Percentiles rank a stretch among this genome's conserved stretches.
Evolutionary conservation across 805 yeast species (phyloP).

Genomic region (Wickerhamomyces silvicola): DNA sequence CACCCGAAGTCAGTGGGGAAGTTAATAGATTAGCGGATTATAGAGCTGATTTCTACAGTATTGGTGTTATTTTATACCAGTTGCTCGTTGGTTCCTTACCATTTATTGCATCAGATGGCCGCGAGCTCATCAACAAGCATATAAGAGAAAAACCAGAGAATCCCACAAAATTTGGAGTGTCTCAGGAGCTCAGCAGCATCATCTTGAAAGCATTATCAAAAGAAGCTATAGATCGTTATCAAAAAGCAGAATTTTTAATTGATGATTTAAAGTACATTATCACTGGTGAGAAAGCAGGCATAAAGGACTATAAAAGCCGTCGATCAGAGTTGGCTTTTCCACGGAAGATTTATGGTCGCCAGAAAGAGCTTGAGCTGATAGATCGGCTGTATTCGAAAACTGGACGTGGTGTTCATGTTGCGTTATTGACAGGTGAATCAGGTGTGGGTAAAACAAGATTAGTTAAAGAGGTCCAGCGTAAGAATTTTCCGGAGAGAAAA

Average conservation of each 20-base stretch:
- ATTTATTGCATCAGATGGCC: slow-evolving; percentile 33
- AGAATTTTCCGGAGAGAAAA: slow-evolving; percentile 26
- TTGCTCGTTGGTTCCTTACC: slow-evolving; percentile 40
- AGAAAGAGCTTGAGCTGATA: slow-evolving; percentile 18
- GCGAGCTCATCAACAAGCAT: slow-evolving; percentile 34
- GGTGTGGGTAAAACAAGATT: slow-evolving; percentile 43
- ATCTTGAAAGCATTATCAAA: slow-evolving; percentile 38
- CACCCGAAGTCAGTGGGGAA: slow-evolving; percentile 44
- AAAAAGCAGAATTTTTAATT: slow-evolving; percentile 27
- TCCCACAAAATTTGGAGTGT: slow-evolving; percentile 23
- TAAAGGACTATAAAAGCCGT: no score
- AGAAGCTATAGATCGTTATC: slow-evolving; percentile 33
- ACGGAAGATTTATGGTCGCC: slow-evolving; percentile 25
- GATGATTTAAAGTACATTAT: slow-evolving; percentile 26
- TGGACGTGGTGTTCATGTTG: slow-evolving; percentile 19
- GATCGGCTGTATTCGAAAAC: slow-evolving; percentile 16
- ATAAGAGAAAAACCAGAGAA: slow-evolving; percentile 34
- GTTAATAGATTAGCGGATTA: slow-evolving; percentile 33
- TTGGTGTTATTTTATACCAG: slow-evolving; percentile 46
- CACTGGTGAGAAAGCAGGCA: slow-evolving; percentile 1
- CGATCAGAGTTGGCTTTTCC: slow-evolving; percentile 21
- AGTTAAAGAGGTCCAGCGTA: slow-evolving; percentile 31
- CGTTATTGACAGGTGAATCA: slow-evolving; percentile 33
- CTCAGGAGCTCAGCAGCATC: slow-evolving; percentile 29
- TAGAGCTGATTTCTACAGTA: slow-evolving; percentile 41